Base-by-base conservation (phyloP, 192 early-diverging fungal genomes). In the Umbelopsis sp. region DNA sequence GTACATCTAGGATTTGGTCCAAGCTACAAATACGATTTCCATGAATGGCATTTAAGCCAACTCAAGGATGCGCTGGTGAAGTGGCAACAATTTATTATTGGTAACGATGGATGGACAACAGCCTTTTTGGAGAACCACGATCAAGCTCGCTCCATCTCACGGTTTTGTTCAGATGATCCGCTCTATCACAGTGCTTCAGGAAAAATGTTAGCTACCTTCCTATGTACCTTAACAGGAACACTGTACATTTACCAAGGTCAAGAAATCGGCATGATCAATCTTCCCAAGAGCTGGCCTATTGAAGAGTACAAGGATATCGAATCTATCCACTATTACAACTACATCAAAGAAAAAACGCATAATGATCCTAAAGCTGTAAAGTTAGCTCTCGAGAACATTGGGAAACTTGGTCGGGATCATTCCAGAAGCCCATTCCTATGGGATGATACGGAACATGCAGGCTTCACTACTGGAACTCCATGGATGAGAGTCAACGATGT, bases 111-210 rank as follows among this genome's bases (percentile, higher is more conserved):
- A 2, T 45, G 66, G 66, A 67, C 25, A 0, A 34, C 43, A 8
- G 17, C 38, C 41, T 67, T 34, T 20, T 34, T 67, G 43, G 66
- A 67, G 3, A 67, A 67, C 2, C 66, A 67, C 21, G 66, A 67
- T 21, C 32, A 25, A 20, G 66, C 29, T 2, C 66, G 66, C 41
- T 67, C 66, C 11, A 25, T 67, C 17, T 34, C 29, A 7, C 66
- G 43, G 0, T 67, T 34, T 43, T 38, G 24, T n/a, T 67, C 66
- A 22, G 66, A 67, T 44, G 17, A 16, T 11, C 66, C 66, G 0
- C 25, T 20, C 8, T 25, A 67, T 44, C 25, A 20, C 10, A 6
- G 5, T 24, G 16, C 21, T 45, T 38, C 43, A 6, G 66, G 29
- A 25, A 67, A 67, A n/a, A 45, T 67, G 66, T 21, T 67, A 41